Conservation (phyloP, 2,329 filamentous ascomycete genomes). For the Scedosporium minutisporum region DNA sequence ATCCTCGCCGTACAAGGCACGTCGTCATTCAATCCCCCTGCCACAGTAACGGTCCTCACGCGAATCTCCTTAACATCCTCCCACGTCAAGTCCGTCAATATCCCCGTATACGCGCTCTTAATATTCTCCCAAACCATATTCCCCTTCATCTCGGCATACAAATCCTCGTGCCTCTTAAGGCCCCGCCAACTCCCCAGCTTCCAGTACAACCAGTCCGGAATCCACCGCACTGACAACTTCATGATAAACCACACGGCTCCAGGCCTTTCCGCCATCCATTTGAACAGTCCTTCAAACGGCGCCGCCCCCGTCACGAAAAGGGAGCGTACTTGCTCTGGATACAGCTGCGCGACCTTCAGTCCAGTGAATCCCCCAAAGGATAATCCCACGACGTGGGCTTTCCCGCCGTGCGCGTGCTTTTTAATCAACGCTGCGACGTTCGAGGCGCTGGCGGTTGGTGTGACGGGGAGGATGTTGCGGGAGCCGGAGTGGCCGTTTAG, state of each 20-base stretch:
- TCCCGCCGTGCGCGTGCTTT: constrained; percentile 21
- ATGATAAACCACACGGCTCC: constrained; percentile 18
- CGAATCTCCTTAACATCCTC: constrained; percentile 8
- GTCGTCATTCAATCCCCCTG: constrained; percentile 23
- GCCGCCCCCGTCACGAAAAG: constrained; percentile 24
- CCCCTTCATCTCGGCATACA: constrained; percentile 22
- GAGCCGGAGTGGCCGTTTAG: constrained; percentile 29
- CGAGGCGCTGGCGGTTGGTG: constrained; percentile 20
- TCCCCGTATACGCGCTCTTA: constrained; percentile 15
- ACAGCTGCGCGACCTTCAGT: constrained; percentile 20
- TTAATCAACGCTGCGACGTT: constrained; percentile 25
- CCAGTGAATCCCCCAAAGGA: constrained; percentile 29
- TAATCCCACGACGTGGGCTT: constrained; percentile 29
- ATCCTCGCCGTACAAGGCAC: constrained; percentile 20
- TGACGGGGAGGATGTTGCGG: constrained; percentile 19
- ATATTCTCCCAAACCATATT: constrained; percentile 20
- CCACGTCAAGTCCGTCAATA: constrained; percentile 6
- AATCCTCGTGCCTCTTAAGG: constrained; percentile 16
- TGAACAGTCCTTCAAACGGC: constrained; percentile 17
- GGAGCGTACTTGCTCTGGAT: constrained; percentile 24
- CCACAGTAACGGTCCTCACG: constrained; percentile 19
- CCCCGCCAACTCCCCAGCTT: constrained; percentile 17
- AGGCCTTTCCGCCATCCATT: constrained; percentile 17
- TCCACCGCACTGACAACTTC: constrained; percentile 15
- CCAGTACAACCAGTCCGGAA: constrained; percentile 19